Evolutionary conservation across 345 rosid species (phyloP), one percentile per base, ranked within the genome.

Genomic region (Euphorbia tirucalli): DNA sequence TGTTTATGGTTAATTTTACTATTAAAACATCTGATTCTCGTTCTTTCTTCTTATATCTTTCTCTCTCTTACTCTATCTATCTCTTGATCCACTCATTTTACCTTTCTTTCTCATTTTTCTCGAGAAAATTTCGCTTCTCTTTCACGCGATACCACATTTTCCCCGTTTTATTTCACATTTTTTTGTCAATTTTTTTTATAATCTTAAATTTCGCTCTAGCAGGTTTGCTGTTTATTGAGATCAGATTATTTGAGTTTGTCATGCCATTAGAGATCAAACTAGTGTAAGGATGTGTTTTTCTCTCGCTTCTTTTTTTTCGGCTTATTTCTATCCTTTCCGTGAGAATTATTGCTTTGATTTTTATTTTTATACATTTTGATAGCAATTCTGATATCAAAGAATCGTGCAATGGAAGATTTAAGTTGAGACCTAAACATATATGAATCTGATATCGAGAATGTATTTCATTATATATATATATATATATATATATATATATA

Each of bases 41-140:
- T 68, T 27, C 72, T 49, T 59, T 32, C 10, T 27, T 27, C 66
- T 31, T 55, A 56, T 65, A 66, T 57, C 30, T 48, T 56, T n/a
- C 24, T 25, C n/a, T 67, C 16, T 72, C 55, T 50, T 19, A 68
- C 55, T 41, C 22, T 6, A 35, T 56, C 54, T 44, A 52, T 27
- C 49, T 8, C 69, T 75, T 73, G 75, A 55, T 60, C 75, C 69
- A 21, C 43, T 68, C 19, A 11, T 70, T 77, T 74, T 59, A 16
- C 62, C 61, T 66, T 70, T 50, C 59, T 63, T 64, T 55, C 79
- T 55, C 77, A 66, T 66, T 76, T 41, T 73, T 70, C 74, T 21
- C 32, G 72, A 72, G 74, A 70, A 65, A 68, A 67, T 55, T 52
- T 49, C 59, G 72, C 68, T 74, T 67, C 68, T 24, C 11, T 9